Evolutionary conservation across 345 rosid species (phyloP).

Genomic region (Citrus glauca): DNA sequence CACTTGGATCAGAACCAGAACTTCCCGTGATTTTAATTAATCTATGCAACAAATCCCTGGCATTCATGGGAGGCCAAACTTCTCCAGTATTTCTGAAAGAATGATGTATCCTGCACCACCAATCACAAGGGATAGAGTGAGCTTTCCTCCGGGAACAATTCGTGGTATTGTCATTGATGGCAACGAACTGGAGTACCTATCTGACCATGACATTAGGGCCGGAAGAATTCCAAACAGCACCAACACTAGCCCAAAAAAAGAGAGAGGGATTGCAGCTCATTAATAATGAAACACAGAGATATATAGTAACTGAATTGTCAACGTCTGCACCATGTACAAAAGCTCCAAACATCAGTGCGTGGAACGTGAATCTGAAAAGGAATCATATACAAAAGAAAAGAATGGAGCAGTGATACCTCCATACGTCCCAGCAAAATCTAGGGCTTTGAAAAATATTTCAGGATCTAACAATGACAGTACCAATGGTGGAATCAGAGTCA

Average conservation of each 20-base stretch:
- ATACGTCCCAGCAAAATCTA: slow-evolving; percentile 93
- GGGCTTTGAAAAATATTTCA: slow-evolving; percentile 87
- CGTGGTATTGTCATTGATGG: slow-evolving; percentile 27
- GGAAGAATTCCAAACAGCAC: slow-evolving; percentile 83
- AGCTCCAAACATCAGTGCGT: too few relatives aligned
- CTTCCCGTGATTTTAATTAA: too few relatives aligned
- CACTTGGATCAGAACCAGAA: background rate
- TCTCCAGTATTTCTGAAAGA: slow-evolving; percentile 51
- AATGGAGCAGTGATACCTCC: slow-evolving; percentile 53
- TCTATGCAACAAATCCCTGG: background rate
- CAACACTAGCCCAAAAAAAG: slow-evolving; percentile 40
- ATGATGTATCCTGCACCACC: slow-evolving; percentile 63
- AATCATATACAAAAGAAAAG: background rate
- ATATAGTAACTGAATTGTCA: too few relatives aligned
- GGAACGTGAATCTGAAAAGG: too few relatives aligned
- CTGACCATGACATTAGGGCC: slow-evolving; percentile 97
- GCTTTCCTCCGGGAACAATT: slow-evolving; percentile 74
- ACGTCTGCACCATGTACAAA: too few relatives aligned
- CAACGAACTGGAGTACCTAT: slow-evolving; percentile 51
- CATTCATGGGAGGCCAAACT: slow-evolving; percentile 14
- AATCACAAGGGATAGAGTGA: slow-evolving; percentile 54
- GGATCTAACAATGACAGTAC: slow-evolving; percentile 71
- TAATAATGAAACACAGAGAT: too few relatives aligned
- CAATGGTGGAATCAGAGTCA: slow-evolving; percentile 80
- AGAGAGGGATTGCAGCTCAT: background rate